These are phyloP conservation scores for Talaromyces rugulosus DNA, from an alignment of 2,329 filamentous ascomycete species.

Conservation along the genomic window DNA sequence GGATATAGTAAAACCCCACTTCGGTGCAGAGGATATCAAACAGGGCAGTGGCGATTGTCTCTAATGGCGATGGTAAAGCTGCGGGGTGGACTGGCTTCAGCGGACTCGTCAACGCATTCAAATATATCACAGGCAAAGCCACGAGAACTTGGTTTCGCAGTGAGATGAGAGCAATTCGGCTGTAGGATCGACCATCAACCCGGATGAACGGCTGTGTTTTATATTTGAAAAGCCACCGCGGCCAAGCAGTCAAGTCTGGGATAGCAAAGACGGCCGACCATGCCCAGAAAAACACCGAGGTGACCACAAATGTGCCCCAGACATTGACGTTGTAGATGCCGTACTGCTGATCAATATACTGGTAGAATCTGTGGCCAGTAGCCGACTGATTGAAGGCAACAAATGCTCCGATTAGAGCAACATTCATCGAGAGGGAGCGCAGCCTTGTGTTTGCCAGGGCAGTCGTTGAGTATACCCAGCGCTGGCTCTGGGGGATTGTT, in stretches of 20 bases:
- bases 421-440: not conserved
- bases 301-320: not conserved
- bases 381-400: not conserved
- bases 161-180: constrained; percentile 2
- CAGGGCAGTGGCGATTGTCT: not conserved
- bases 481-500: constrained; percentile 10
- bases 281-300: not conserved
- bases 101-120: not conserved
- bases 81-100: not conserved
- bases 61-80: not conserved
- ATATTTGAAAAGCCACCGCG: not conserved
- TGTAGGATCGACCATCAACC: not conserved
- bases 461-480: constrained; percentile 7
- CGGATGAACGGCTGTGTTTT: not conserved
- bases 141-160: constrained; percentile 13
- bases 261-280: not conserved
- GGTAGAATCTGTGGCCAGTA: not conserved
- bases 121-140: constrained; percentile 6
- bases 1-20: not conserved
- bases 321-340: not conserved
- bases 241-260: not conserved
- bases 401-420: not conserved
- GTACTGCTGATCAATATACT: not conserved
- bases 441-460: not conserved
- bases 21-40: not conserved